Conservation (phyloP, 106 monocot genomes). For the Gastrodia elata region DNA sequence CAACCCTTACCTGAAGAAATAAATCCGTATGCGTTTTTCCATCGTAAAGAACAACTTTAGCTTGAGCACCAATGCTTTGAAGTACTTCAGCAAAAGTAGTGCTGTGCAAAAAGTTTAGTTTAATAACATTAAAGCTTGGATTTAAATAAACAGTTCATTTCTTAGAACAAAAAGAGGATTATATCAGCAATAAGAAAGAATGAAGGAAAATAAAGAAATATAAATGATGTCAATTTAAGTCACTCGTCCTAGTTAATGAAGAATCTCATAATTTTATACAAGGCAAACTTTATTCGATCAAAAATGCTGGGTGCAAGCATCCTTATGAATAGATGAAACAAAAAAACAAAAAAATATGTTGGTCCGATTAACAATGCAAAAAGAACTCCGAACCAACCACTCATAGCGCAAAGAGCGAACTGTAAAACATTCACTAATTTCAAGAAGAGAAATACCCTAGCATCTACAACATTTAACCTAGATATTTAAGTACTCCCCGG, state of each 20-base stretch:
- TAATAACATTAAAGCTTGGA: slow-evolving; percentile 5
- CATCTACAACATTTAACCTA: no score
- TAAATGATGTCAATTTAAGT: background rate
- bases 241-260: background rate
- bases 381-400: no score
- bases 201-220: background rate
- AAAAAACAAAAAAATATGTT: no score
- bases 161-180: background rate
- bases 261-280: background rate
- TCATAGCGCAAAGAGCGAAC: no score
- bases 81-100: slow-evolving; percentile 53
- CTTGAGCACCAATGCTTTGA: slow-evolving; percentile 28
- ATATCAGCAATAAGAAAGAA: background rate
- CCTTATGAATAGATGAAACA: no score
- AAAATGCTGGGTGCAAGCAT: no score
- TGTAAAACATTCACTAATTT: no score
- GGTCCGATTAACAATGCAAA: no score
- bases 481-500: no score
- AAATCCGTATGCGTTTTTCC: slow-evolving; percentile 80
- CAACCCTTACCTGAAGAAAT: slow-evolving; percentile 53
- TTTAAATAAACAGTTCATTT: background rate
- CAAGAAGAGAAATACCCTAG: no score
- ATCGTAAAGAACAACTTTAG: slow-evolving; percentile 49
- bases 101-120: slow-evolving; percentile 19
- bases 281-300: no score